Percentiles rank a stretch among this genome's conserved stretches.
Conservation (phyloP, 148 eudicot species). For the Salicornia ramosissima region DNA sequence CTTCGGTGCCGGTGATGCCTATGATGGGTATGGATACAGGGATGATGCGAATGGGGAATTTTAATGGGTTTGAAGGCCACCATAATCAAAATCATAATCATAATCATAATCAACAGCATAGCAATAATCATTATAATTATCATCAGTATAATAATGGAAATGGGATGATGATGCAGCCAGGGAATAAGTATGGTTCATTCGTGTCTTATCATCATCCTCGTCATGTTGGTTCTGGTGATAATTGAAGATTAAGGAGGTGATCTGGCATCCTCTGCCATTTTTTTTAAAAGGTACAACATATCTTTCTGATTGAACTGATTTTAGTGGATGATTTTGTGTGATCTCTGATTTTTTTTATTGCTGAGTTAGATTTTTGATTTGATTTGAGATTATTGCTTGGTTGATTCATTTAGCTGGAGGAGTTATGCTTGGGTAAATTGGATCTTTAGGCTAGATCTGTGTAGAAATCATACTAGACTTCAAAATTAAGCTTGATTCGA, state of each 20-base stretch:
- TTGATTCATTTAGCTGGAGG: not conserved
- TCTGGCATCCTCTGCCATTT: not conserved
- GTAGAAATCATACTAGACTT: not conserved
- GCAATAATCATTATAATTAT: not conserved
- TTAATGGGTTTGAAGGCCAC: not conserved
- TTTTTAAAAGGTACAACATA: slow-evolving; percentile 5
- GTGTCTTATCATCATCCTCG: slow-evolving; percentile 15
- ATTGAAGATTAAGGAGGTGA: not conserved
- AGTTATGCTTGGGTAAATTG: not conserved
- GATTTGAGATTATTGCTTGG: not conserved
- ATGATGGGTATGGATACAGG: slow-evolving; percentile 16
- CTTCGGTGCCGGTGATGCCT: slow-evolving; percentile 13
- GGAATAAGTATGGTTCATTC: slow-evolving; percentile 15
- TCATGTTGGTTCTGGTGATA: slow-evolving; percentile 13
- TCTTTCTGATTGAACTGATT: not conserved
- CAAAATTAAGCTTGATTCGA: not conserved
- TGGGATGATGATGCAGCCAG: slow-evolving; percentile 12
- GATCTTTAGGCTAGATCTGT: not conserved
- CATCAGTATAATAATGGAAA: slow-evolving; percentile 9
- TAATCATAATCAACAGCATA: not conserved
- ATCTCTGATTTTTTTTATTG: not conserved
- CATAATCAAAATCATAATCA: not conserved
- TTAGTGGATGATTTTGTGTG: not conserved
- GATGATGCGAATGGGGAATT: slow-evolving; percentile 1
- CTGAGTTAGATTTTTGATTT: not conserved